phyloP scores from a whole-genome alignment of 306 rosid species.

The Pterocarpus macrocarpus region DNA sequence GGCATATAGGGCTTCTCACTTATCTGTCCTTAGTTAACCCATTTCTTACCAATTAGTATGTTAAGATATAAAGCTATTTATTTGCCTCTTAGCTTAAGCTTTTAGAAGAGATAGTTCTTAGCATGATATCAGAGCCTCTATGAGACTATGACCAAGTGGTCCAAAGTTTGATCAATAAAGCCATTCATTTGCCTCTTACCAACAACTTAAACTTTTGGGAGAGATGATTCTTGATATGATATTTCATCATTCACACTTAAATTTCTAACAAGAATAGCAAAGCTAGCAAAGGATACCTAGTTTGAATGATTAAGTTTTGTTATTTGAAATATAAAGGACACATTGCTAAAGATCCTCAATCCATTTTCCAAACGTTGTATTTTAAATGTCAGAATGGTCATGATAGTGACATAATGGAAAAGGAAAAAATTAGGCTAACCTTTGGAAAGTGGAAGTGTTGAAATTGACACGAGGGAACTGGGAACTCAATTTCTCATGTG shows the following conservation, averaged over 20 bases:
- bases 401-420: constrained; percentile 8
- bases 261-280: background rate
- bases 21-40: background rate
- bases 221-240: too few species aligned
- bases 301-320: background rate
- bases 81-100: too few species aligned
- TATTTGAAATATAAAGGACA: constrained; percentile 9
- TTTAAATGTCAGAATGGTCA: constrained; percentile 3
- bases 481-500: constrained; percentile 37
- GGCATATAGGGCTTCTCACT: background rate
- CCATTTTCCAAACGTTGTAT: constrained; percentile 33
- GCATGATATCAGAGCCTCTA: too few species aligned
- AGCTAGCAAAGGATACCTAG: background rate
- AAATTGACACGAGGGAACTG: constrained; percentile 47
- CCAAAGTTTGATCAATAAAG: too few species aligned
- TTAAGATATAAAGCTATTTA: too few species aligned
- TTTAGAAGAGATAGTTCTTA: too few species aligned
- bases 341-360: background rate
- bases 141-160: too few species aligned
- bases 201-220: too few species aligned
- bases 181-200: too few species aligned
- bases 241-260: background rate
- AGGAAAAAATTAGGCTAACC: constrained; percentile 48
- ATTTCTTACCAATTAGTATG: background rate
- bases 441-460: constrained; percentile 56